These are phyloP conservation scores for Angomonas deanei DNA, from an alignment of 208 protist genomes.

Conservation along the genomic window DNA sequence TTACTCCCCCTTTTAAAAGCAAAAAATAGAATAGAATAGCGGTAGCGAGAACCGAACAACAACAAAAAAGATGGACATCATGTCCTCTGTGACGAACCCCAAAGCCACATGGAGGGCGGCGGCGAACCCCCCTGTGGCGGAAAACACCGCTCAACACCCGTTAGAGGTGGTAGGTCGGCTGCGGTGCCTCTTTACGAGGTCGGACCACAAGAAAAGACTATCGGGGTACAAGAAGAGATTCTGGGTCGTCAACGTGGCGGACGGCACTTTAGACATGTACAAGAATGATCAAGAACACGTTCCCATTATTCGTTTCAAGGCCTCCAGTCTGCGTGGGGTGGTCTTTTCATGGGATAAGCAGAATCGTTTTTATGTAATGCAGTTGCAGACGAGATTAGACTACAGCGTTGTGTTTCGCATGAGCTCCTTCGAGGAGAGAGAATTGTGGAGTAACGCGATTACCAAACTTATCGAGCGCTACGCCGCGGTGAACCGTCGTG, in stretches of 20 bases:
- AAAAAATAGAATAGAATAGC: too few relatives aligned
- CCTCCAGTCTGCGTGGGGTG: constrained; percentile 58
- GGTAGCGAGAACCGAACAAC: too few relatives aligned
- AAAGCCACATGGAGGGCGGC: not conserved
- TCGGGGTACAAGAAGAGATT: constrained; percentile 76
- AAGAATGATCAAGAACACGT: constrained; percentile 79
- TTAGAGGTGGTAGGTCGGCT: constrained; percentile 52
- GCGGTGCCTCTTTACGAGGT: constrained; percentile 45
- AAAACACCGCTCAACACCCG: not conserved
- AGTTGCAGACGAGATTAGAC: constrained; percentile 38
- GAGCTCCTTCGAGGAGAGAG: constrained; percentile 59
- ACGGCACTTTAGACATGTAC: constrained; percentile 63
- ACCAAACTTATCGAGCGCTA: constrained; percentile 57
- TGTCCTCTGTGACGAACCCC: too few relatives aligned
- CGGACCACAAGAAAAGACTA: constrained; percentile 25
- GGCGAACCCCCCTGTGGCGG: not conserved
- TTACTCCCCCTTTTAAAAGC: not conserved
- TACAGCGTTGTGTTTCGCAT: constrained; percentile 61
- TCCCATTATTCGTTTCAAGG: constrained; percentile 35
- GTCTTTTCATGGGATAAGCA: constrained; percentile 70
- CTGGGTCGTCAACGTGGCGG: constrained; percentile 62
- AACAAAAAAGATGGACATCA: too few relatives aligned
- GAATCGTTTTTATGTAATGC: constrained; percentile 75
- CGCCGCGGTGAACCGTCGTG: constrained; percentile 49
- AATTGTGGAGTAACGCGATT: constrained; percentile 65